phyloP scores from a whole-genome alignment of 371 early-diverging fungal species.

The Apophysomyces sp. region DNA sequence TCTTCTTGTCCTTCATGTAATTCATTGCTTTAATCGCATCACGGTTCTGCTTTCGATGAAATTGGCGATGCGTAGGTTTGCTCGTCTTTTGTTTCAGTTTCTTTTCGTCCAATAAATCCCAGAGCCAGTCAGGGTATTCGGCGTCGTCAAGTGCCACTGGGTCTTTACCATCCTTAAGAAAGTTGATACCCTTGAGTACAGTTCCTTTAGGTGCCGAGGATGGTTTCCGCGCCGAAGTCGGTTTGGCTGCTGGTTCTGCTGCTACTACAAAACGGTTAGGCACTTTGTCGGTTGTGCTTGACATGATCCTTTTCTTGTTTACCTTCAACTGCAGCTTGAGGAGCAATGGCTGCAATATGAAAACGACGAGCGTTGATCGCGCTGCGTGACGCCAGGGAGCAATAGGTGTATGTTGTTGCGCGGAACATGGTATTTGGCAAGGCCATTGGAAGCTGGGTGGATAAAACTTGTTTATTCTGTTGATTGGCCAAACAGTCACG shows the following conservation, averaged over 20 bases:
- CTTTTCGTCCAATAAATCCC: slow-evolving; percentile 78
- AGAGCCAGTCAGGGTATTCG: slow-evolving; percentile 93
- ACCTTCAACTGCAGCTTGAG: slow-evolving; percentile 5
- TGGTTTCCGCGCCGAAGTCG: slow-evolving; percentile 12
- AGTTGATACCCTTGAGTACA: slow-evolving; percentile 83
- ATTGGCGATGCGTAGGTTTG: slow-evolving; percentile 56
- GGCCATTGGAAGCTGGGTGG: background rate
- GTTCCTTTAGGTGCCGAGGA: slow-evolving; percentile 78
- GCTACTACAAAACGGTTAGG: background rate
- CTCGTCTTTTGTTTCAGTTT: slow-evolving; percentile 47
- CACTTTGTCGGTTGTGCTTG: background rate
- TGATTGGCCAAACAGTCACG: background rate
- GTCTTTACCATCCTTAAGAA: slow-evolving; percentile 76
- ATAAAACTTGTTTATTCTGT: background rate
- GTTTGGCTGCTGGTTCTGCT: background rate
- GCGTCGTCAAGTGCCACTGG: slow-evolving; percentile 86
- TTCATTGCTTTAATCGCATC: slow-evolving; percentile 70
- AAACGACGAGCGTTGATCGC: background rate
- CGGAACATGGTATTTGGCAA: background rate
- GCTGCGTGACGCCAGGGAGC: background rate
- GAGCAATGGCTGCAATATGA: background rate
- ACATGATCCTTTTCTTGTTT: background rate
- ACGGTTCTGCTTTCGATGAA: slow-evolving; percentile 65
- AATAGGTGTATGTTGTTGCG: background rate
- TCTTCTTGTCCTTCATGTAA: slow-evolving; percentile 82